These are phyloP conservation scores for Prinsepia uniflora DNA, from an alignment of 306 rosid species.

Conservation along the genomic window DNA sequence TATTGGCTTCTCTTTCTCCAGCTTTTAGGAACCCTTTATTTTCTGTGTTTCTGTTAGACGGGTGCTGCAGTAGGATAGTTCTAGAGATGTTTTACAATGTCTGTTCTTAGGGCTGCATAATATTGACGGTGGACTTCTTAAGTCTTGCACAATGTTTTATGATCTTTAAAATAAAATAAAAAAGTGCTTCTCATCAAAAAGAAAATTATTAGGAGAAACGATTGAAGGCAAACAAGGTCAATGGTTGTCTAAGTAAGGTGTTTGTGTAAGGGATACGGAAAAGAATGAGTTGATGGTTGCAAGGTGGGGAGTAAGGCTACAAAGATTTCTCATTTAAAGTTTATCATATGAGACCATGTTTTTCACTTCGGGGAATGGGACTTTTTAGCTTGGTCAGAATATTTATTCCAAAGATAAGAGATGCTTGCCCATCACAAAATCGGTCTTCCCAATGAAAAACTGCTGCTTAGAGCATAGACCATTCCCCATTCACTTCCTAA, in stretches of 20 bases:
- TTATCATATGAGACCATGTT: background rate
- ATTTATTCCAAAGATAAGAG: too few species aligned
- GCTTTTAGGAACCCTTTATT: too few species aligned
- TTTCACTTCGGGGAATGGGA: background rate
- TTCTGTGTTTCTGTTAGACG: too few species aligned
- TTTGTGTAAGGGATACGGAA: background rate
- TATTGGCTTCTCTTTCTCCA: too few species aligned
- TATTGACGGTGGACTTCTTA: too few species aligned
- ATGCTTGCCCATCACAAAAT: background rate
- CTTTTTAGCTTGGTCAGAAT: too few species aligned
- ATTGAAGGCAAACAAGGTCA: background rate
- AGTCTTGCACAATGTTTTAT: too few species aligned
- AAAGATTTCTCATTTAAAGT: background rate
- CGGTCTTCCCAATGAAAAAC: background rate
- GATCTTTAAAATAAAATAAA: too few species aligned
- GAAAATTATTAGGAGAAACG: background rate
- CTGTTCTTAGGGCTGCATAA: too few species aligned
- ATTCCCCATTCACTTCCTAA: background rate
- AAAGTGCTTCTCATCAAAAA: too few species aligned
- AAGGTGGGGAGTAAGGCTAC: background rate
- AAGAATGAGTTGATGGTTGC: background rate
- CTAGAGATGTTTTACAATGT: too few species aligned
- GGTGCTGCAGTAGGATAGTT: too few species aligned
- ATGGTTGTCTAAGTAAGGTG: background rate
- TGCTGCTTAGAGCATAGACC: background rate